These are phyloP conservation scores for Camellia oleifera DNA, from an alignment of 179 eudicot genomes.

Conservation along the genomic window DNA sequence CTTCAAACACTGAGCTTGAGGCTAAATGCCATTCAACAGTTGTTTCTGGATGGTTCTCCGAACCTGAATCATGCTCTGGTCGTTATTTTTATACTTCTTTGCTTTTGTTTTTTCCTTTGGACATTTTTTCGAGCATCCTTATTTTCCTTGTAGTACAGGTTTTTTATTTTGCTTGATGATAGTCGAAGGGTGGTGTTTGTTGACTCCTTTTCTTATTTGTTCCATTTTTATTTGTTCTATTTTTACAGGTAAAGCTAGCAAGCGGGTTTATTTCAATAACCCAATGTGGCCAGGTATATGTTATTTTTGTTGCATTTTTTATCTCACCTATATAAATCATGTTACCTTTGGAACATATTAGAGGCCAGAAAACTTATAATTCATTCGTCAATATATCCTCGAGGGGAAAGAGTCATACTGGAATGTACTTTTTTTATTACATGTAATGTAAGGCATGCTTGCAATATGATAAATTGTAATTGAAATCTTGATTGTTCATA, in stretches of 20 bases:
- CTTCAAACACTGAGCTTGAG: slow-evolving; percentile 60
- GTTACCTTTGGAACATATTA: background rate
- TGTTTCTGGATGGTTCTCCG: slow-evolving; percentile 97
- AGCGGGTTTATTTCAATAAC: slow-evolving; percentile 70
- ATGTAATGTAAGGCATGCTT: too few species aligned
- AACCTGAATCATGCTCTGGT: slow-evolving; percentile 56
- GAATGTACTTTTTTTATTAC: too few species aligned
- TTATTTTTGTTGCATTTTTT: background rate
- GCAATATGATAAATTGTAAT: too few species aligned
- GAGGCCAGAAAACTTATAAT: background rate
- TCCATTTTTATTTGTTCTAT: too few species aligned
- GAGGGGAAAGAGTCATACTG: too few species aligned
- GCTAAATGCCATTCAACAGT: slow-evolving; percentile 90
- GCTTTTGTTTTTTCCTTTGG: slow-evolving; percentile 1
- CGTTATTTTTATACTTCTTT: slow-evolving; percentile 24
- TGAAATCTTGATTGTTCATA: too few species aligned
- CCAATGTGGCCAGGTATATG: slow-evolving; percentile 99
- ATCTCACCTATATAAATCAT: background rate
- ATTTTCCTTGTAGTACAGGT: background rate
- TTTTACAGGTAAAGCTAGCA: slow-evolving; percentile 46
- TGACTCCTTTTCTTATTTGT: slow-evolving; percentile 11
- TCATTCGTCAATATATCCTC: too few species aligned
- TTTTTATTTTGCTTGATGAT: background rate
- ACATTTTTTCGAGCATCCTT: background rate
- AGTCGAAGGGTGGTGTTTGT: background rate